Evolutionary conservation across 768 basidiomycete genomes (phyloP), one percentile per base, ranked within the genome.

Genomic region (Agaricus blazei): DNA sequence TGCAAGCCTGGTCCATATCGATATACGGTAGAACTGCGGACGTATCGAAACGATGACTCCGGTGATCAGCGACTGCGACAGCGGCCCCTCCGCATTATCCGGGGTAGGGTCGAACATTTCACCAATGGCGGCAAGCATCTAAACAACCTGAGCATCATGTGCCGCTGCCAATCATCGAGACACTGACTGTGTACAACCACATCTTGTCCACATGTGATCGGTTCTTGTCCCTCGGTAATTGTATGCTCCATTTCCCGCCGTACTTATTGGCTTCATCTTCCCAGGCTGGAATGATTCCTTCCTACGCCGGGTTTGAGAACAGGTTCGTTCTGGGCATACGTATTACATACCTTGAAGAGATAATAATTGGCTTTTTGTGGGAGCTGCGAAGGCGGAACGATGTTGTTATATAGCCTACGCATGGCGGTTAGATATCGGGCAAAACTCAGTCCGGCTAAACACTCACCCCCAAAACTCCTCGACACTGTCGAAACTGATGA

Each of bases 111-210:
- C 97, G 69, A 97, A 98, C 0, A 94, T 99, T 74, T 99, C 97
- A 51, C 97, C 97, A 61, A 99, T 99, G 44, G 96, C 97, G 58
- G 97, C 97, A 56, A 99, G 85, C 96, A 98, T 98, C 97, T 98
- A 70, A 41, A 56, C 52, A 44, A 52, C 28, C 48, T 48, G 27
- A 46, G 15, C 52, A 52, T 38, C 41, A 29, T 36, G 9, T 44
- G 43, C 46, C 46, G 26, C 29, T 51, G 56, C 29, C 4, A 12
- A 9, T 11, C n/a, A 49, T 4, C n/a, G n/a, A 19, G 12, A 15
- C 38, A 69, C 71, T 41, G 68, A 97, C 96, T 49, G 97, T 99
- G 74, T 94, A 95, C 52, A 99, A 80, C 97, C 97, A 99, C 89
- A 95, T 93, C 69, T 85, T 88, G 70, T 99, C 96, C 48, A 99